Percentiles rank a stretch among this genome's conserved stretches.
These are phyloP conservation scores for Leccinum imitatum DNA, from an alignment of 768 basidiomycete species.

Conservation along the genomic window DNA sequence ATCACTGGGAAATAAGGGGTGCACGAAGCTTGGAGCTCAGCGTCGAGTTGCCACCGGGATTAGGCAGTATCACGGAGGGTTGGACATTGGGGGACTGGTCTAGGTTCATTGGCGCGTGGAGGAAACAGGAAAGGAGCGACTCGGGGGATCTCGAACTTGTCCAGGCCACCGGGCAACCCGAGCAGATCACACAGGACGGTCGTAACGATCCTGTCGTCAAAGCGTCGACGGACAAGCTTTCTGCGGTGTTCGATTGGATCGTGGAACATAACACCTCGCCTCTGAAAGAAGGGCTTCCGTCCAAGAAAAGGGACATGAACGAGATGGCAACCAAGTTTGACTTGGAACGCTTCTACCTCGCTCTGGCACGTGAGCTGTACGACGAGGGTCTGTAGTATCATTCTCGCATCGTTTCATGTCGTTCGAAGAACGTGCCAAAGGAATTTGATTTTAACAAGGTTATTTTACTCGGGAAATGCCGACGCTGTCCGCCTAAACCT, in stretches of 20 bases:
- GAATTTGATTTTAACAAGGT: too few species aligned
- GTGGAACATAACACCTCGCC: slow-evolving; percentile 49
- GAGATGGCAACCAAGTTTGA: slow-evolving; percentile 70
- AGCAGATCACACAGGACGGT: slow-evolving; percentile 28
- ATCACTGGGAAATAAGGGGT: slow-evolving; percentile 97
- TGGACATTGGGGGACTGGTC: slow-evolving; percentile 57
- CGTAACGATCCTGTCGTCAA: slow-evolving; percentile 57
- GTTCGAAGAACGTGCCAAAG: not conserved
- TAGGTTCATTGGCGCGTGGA: slow-evolving; percentile 60
- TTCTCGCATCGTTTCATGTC: not conserved
- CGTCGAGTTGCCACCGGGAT: slow-evolving; percentile 57
- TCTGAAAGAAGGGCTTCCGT: slow-evolving; percentile 17
- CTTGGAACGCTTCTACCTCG: slow-evolving; percentile 87
- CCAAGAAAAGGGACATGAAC: slow-evolving; percentile 35
- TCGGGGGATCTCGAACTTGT: slow-evolving; percentile 34
- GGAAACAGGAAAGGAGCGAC: slow-evolving; percentile 49
- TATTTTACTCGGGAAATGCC: too few species aligned
- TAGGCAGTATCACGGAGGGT: slow-evolving; percentile 40
- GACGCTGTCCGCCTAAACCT: too few species aligned
- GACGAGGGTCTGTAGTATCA: slow-evolving; percentile 75
- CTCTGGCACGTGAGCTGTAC: slow-evolving; percentile 84
- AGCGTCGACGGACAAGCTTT: slow-evolving; percentile 69
- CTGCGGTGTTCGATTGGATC: slow-evolving; percentile 77
- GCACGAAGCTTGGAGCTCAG: slow-evolving; percentile 74
- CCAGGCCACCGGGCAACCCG: slow-evolving; percentile 19